Evolutionary conservation across 1,139 yeast genomes (phyloP).

Genomic region (Lodderomyces parapsilosis): DNA sequence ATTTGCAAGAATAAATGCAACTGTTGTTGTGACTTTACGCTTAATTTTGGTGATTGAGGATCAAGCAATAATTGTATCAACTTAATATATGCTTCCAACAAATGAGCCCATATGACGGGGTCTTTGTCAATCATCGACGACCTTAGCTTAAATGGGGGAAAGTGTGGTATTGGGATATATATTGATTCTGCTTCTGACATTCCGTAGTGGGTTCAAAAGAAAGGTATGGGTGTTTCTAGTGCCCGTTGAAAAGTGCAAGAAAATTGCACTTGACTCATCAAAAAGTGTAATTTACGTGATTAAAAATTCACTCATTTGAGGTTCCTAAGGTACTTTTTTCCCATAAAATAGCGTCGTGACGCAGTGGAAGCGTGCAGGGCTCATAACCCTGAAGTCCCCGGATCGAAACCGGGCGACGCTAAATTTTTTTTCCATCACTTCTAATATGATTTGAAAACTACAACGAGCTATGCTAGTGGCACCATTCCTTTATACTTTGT

Average conservation of each 20-base stretch:
- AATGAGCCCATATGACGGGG: slow-evolving; percentile 79
- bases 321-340: neutral
- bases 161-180: slow-evolving; percentile 56
- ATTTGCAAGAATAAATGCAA: slow-evolving; percentile 54
- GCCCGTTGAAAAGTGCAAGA: neutral
- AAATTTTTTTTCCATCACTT: slow-evolving; percentile 29
- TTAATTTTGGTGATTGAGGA: slow-evolving; percentile 33
- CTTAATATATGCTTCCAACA: slow-evolving; percentile 59
- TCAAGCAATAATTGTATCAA: slow-evolving; percentile 47
- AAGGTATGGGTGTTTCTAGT: too few species aligned
- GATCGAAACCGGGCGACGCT: slow-evolving; percentile 99
- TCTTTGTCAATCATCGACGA: slow-evolving; percentile 76
- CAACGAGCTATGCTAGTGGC: too few species aligned
- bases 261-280: neutral
- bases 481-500: too few species aligned
- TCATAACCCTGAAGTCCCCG: slow-evolving; percentile 99
- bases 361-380: slow-evolving; percentile 99
- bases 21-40: slow-evolving; percentile 57
- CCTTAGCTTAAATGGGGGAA: slow-evolving; percentile 70
- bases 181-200: slow-evolving; percentile 4
- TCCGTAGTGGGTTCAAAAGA: neutral
- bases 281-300: neutral
- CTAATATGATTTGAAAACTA: too few species aligned
- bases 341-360: slow-evolving; percentile 69
- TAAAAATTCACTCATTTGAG: neutral